phyloP scores from a whole-genome alignment of 371 early-diverging fungal genomes.

The Mortierella sp. region DNA sequence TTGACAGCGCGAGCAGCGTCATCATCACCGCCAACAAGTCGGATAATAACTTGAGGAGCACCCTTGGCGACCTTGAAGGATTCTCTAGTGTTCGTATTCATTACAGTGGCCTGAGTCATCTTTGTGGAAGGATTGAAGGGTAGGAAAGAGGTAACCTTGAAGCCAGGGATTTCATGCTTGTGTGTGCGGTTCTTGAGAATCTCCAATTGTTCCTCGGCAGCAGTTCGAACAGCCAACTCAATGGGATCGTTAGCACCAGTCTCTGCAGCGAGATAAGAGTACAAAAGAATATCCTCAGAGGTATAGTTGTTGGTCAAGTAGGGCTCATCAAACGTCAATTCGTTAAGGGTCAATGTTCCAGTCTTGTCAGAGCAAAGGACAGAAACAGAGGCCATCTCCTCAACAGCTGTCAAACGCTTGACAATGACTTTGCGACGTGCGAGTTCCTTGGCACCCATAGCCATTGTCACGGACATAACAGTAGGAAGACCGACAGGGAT shows the following conservation, averaged over 20 bases:
- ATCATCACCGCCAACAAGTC: conserved; percentile 82
- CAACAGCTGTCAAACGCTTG: conserved; percentile 94
- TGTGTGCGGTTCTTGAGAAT: conserved; percentile 67
- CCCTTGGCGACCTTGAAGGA: conserved; percentile 92
- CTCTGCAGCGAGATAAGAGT: conserved; percentile 91
- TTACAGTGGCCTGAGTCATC: conserved; percentile 89
- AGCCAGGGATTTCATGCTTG: conserved; percentile 83
- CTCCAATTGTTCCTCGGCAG: conserved; percentile 81
- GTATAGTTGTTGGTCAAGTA: conserved; percentile 80
- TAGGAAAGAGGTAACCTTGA: conserved; percentile 84
- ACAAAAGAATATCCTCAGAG: conserved; percentile 83
- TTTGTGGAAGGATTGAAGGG: conserved; percentile 95
- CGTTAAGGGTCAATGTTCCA: conserved; percentile 95
- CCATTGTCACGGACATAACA: conserved; percentile 97
- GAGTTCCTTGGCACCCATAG: conserved; percentile 93
- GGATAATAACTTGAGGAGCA: conserved; percentile 92
- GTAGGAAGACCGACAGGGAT: conserved; percentile 97
- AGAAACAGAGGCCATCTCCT: conserved; percentile 94
- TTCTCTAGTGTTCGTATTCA: conserved; percentile 70
- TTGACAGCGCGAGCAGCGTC: conserved; percentile 82
- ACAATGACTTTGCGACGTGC: conserved; percentile 95
- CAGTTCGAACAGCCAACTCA: conserved; percentile 86
- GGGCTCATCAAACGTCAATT: conserved; percentile 92
- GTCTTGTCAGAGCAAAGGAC: conserved; percentile 97
- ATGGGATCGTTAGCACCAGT: conserved; percentile 93